phyloP scores from a whole-genome alignment of 2,329 filamentous ascomycete species.

The Metarhizium sp. region DNA sequence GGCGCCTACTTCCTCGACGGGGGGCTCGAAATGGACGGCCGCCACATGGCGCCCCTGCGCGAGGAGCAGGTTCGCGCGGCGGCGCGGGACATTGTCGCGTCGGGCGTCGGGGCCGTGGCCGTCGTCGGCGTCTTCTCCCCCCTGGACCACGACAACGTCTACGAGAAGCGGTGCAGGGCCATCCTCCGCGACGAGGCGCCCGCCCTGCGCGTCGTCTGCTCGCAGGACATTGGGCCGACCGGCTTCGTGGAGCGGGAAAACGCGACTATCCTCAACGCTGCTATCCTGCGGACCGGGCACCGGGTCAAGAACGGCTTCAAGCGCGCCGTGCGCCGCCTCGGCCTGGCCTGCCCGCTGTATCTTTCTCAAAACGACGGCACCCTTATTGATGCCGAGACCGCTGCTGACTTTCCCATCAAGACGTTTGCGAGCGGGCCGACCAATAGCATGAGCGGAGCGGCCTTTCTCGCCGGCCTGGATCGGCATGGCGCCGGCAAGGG shows the following conservation, averaged over 20 bases:
- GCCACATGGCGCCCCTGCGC: constrained; percentile 30
- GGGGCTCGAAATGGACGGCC: constrained; percentile 38
- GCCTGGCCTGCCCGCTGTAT: constrained; percentile 33
- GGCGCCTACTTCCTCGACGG: constrained; percentile 32
- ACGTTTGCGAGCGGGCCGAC: constrained; percentile 46
- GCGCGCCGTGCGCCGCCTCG: constrained; percentile 32
- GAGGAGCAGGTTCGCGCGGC: constrained; percentile 25
- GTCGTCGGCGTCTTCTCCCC: constrained; percentile 37
- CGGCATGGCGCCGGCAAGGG: constrained; percentile 8
- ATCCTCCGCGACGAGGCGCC: constrained; percentile 28
- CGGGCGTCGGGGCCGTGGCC: constrained; percentile 28
- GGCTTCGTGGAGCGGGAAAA: constrained; percentile 40
- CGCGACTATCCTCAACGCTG: constrained; percentile 45
- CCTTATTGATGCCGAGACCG: constrained; percentile 35
- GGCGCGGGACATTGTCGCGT: constrained; percentile 21
- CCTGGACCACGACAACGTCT: constrained; percentile 28
- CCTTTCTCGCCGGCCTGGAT: constrained; percentile 41
- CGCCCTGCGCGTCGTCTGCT: constrained; percentile 29
- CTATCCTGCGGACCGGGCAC: constrained; percentile 36
- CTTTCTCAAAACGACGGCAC: constrained; percentile 47
- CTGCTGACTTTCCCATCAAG: constrained; percentile 39
- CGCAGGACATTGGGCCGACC: constrained; percentile 32
- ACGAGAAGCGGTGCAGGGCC: constrained; percentile 29
- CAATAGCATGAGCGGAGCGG: constrained; percentile 44
- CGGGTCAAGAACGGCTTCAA: constrained; percentile 38